Base-by-base conservation (phyloP, 2,329 filamentous ascomycete genomes). In the Pseudofabraea citricarpa region DNA sequence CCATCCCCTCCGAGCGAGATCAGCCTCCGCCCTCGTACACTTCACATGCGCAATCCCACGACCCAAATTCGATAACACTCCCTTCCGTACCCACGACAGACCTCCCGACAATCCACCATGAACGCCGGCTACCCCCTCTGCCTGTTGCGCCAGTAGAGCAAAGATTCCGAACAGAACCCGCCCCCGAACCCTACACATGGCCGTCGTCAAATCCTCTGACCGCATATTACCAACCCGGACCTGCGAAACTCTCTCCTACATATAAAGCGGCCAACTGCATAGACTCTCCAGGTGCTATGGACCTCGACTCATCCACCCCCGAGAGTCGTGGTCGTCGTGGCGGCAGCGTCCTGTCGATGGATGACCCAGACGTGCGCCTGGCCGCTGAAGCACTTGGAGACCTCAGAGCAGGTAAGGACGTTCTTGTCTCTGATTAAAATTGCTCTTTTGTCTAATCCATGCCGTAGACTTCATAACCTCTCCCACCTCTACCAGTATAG, bases 371-470 rank as follows among this genome's bases (percentile, higher is more conserved):
- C 55, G 81, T 85, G 26, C 73, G 80, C 32, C 70, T 84, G 54
- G 86, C 86, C 19, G 86, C 86, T 22, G 84, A 90, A 63, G 86
- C 86, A 6, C 68, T 90, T 12, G 85, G 85, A 38, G 83, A 87
- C 54, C 71, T 90, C 47, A 75, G 82, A 65, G 81, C 85, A 56
- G 84, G 85, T 89, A 69, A 59, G 74, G n/a, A n/a, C n/a, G n/a
- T n/a, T n/a, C n/a, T n/a, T 64, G 21, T 26, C 40, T 44, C 23
- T 16, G 29, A 22, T 41, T 43, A 29, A 45, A 20, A 37, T 32
- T 45, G n/a, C 33, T 38, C 26, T 50, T 43, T 46, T 33, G 41
- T 41, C 40, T 31, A 33, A 50, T 60, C 44, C 57, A 46, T 37
- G 41, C 4, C 19, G 16, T 51, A 85, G 80, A 87, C 57, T 85